Evolutionary conservation across 768 basidiomycete genomes (phyloP).

Genomic region (Auricularia heimuer): DNA sequence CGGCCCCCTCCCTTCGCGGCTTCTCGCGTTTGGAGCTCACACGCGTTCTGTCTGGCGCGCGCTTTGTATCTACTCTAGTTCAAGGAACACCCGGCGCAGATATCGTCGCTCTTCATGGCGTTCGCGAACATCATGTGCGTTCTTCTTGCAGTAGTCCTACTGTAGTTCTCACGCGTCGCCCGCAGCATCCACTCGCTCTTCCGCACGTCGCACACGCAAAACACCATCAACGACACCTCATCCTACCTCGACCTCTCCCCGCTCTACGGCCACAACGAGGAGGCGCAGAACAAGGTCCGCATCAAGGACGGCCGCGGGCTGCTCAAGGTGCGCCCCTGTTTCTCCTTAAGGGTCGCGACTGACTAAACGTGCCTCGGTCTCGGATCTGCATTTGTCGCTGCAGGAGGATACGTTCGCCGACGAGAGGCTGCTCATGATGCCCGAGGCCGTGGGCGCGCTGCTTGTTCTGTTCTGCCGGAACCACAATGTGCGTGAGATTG

Average conservation of each 20-base stretch:
- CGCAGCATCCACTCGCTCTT: slow-evolving; percentile 36
- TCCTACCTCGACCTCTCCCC: slow-evolving; percentile 81
- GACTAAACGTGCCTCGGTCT: too few relatives aligned
- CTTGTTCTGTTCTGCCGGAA: slow-evolving; percentile 79
- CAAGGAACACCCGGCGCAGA: slow-evolving; percentile 63
- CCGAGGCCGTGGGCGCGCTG: slow-evolving; percentile 61
- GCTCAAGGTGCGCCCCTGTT: not conserved
- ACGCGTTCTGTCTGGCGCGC: not conserved
- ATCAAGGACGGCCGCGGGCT: slow-evolving; percentile 47
- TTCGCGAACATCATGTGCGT: slow-evolving; percentile 37
- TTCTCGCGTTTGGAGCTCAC: not conserved
- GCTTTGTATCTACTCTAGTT: slow-evolving; percentile 40
- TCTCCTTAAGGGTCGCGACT: not conserved
- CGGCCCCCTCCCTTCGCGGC: not conserved
- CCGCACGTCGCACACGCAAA: slow-evolving; percentile 61
- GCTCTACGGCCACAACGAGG: slow-evolving; percentile 67
- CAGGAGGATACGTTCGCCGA: slow-evolving; percentile 70
- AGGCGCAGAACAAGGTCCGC: slow-evolving; percentile 46
- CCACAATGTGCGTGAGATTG: slow-evolving; percentile 48
- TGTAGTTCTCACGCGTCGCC: not conserved
- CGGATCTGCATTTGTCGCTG: slow-evolving; percentile 18
- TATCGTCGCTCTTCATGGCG: slow-evolving; percentile 72
- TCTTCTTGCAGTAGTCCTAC: too few relatives aligned
- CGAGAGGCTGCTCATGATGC: slow-evolving; percentile 64
- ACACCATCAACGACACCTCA: slow-evolving; percentile 71